A percentile compares a stretch with the other conserved stretches of the same genome.
These are phyloP conservation scores for Ustilago xerochloae DNA, from an alignment of 1,284 basidiomycete species.

Conservation along the genomic window DNA sequence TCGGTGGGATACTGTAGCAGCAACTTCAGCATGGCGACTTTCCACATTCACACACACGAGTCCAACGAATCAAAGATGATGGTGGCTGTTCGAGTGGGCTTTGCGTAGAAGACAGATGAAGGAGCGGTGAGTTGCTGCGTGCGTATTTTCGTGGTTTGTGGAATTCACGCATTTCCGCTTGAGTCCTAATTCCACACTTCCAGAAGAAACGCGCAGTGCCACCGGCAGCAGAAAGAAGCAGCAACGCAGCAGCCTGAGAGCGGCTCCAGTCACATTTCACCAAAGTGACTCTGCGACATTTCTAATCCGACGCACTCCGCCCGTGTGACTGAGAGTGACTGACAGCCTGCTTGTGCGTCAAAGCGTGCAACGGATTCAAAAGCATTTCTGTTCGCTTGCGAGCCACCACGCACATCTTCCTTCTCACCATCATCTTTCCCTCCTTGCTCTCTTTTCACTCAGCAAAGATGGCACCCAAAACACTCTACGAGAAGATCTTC, in stretches of 20 bases:
- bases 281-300: constrained; percentile 1
- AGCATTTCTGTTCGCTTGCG: not conserved
- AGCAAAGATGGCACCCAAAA: constrained; percentile 49
- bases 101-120: not conserved
- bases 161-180: constrained; percentile 19
- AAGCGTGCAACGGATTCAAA: not conserved
- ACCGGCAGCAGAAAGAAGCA: not conserved
- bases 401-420: not conserved
- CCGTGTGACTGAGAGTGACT: no score
- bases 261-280: not conserved
- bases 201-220: constrained; percentile 11
- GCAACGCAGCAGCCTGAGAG: no score
- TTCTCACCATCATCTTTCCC: constrained; percentile 7
- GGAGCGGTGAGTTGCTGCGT: not conserved
- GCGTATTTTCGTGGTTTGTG: constrained; percentile 22
- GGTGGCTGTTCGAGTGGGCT: not conserved
- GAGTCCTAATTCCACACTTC: constrained; percentile 31
- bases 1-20: no score
- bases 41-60: no score
- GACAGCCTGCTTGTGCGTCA: constrained; percentile 1
- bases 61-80: no score
- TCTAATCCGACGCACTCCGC: not conserved
- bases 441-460: not conserved
- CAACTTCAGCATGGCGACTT: no score
- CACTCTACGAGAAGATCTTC: constrained; percentile 67